Evolutionary conservation across 441 rosid species (phyloP).

Genomic region (Mallotus repandus): DNA sequence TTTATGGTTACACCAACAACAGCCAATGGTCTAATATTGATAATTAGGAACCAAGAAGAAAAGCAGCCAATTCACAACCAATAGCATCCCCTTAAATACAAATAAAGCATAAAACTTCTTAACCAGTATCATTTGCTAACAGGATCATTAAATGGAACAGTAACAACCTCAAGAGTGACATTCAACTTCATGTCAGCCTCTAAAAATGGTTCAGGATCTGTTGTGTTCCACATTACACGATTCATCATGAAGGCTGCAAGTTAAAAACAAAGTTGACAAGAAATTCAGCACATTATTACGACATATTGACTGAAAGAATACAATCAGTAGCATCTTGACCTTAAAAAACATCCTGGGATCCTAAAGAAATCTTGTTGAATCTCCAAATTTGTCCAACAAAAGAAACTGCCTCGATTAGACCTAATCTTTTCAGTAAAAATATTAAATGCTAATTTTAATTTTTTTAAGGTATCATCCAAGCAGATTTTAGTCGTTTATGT

Average conservation of each 20-base stretch:
- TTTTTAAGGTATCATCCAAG: background rate
- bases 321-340: constrained; percentile 1
- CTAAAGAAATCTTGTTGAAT: background rate
- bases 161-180: constrained; percentile 66
- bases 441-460: background rate
- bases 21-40: background rate
- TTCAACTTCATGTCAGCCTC: constrained; percentile 68
- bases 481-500: background rate
- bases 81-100: background rate
- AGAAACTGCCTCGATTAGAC: background rate
- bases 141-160: constrained; percentile 3
- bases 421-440: background rate
- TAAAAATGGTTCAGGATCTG: constrained; percentile 55
- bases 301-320: constrained; percentile 14
- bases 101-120: background rate
- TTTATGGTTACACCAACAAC: background rate
- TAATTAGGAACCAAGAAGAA: background rate
- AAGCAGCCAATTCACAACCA: background rate
- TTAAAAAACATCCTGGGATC: background rate
- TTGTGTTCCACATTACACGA: constrained; percentile 65
- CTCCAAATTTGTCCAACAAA: constrained; percentile 8
- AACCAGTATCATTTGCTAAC: background rate
- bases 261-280: constrained; percentile 18
- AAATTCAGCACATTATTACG: background rate
- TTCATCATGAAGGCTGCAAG: constrained; percentile 64